Base-by-base conservation (phyloP, 495 filamentous ascomycete genomes). In the Ramalina peruviana region DNA sequence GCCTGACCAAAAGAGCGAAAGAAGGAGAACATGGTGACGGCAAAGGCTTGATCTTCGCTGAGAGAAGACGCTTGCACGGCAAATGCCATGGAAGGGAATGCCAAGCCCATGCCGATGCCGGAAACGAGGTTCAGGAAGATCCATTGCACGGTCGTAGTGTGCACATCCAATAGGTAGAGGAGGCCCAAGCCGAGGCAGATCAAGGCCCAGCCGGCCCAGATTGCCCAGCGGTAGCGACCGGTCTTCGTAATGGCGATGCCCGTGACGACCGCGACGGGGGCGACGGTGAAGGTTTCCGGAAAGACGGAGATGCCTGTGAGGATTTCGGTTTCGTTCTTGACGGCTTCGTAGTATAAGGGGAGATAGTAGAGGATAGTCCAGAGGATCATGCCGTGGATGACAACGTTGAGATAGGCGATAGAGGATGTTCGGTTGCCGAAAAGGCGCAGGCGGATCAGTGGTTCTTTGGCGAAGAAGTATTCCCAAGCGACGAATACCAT, bases 341-440 rank as follows among this genome's bases (percentile, higher is more conserved):
- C 71, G 9, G 76, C 72, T 46, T 78, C 65, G 57, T 80, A 81
- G 61, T 81, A 87, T 20, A 88, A 67, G 0, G 81, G 72, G 27
- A 81, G 62, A 46, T 75, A 81, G 54, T 85, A 82, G 0, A 88
- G 55, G 0, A 80, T 54, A 51, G 47, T 71, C 75, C 67, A 75
- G 38, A 67, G 59, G n/a, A 74, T 51, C 52, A 70, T 50, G 48
- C 69, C 80, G 53, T 81, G 76, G 43, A 79, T 58, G n/a, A 75
- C 57, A 3, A 70, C 74, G 4, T 61, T 67, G 17, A 73, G 44
- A 49, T 65, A 71, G 10, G 61, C 65, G 13, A 66, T 59, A 1
- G 60, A 60, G 20, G 67, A 55, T 3, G 74, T 76, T 12, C 61
- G 45, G 61, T 69, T 62, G 61, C 64, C 62, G 67, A 74, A 73